Conservation (phyloP, 2,329 filamentous ascomycete species). For the Trichoderma asperellum region DNA sequence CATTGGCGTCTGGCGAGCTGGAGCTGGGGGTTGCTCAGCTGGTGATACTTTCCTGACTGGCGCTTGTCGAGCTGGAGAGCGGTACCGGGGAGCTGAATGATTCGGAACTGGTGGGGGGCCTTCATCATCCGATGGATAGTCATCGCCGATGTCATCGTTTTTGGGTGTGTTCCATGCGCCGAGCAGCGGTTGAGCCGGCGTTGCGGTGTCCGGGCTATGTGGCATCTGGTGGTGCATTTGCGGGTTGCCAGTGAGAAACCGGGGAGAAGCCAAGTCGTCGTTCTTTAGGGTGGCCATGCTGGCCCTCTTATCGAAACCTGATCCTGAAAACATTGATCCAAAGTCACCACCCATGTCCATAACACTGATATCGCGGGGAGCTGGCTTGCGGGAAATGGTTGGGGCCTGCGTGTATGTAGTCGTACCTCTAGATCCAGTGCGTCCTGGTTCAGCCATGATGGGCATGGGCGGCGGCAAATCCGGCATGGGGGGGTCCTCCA, state of each 20-base stretch:
- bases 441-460: conserved; percentile 40
- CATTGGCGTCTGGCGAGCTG: conserved; percentile 32
- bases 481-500: conserved; percentile 38
- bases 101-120: conserved; percentile 47
- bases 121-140: conserved; percentile 47
- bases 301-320: conserved; percentile 58
- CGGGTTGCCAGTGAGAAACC: conserved; percentile 53
- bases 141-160: conserved; percentile 46
- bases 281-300: conserved; percentile 55
- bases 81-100: conserved; percentile 39
- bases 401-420: conserved; percentile 60
- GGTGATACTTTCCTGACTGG: not conserved
- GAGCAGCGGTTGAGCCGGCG: conserved; percentile 51
- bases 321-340: conserved; percentile 57
- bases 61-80: conserved; percentile 18
- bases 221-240: conserved; percentile 45
- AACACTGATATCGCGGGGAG: conserved; percentile 44
- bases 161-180: conserved; percentile 57
- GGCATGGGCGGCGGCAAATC: conserved; percentile 47
- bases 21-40: conserved; percentile 3
- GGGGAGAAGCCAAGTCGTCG: conserved; percentile 44
- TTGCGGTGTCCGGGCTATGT: conserved; percentile 51
- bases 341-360: conserved; percentile 63
- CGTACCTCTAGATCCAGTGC: conserved; percentile 52
- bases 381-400: conserved; percentile 55